Evolutionary conservation across 345 rosid species (phyloP), one percentile per base, ranked within the genome.

Genomic region (Moringa oleifera): DNA sequence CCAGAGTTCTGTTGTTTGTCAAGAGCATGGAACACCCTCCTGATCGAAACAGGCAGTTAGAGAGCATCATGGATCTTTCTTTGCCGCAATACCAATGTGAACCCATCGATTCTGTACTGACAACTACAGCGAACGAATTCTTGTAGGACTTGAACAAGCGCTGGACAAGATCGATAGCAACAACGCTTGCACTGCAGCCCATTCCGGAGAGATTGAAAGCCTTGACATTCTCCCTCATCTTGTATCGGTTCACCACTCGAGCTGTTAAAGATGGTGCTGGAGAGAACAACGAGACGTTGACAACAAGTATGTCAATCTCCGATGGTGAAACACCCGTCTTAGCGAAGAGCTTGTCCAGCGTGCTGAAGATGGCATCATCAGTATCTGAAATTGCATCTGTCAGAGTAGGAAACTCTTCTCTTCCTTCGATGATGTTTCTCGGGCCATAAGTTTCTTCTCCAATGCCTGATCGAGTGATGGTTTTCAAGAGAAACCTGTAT

Each of bases 11-110:
- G 20, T 72, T 70, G 81, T 90, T 87, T 8, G 95, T 87, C 57
- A 90, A 51, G 20, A 90, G 74, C 71, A 90, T 76, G 2, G 97
- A 82, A 59, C 92, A 80, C 25, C 97, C 95, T 47, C 97, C 95
- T 0, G 80, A 70, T 0, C 95, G 78, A 57, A 90, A 90, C 33
- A 90, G 75, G 62, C 87, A 82, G 55, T 90, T 87, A 0, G 95
- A 87, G 33, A 85, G 77, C 67, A 87, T 77, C 97, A 87, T 90
- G 2, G 97, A 90, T 51, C 77, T 85, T 37, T 90, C 91, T 51
- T 75, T 83, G 41, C 92, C 97, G 7, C 77, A 67, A 25, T 90
- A 90, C 90, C 97, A 90, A 23, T 87, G 75, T 0, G 88, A 73
- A 25, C 86, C 90, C 20, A 90, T 68, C 20, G 84, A 77, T 62